Evolutionary conservation across 495 filamentous ascomycete genomes (phyloP).

Genomic region (Aspergillus affinis): DNA sequence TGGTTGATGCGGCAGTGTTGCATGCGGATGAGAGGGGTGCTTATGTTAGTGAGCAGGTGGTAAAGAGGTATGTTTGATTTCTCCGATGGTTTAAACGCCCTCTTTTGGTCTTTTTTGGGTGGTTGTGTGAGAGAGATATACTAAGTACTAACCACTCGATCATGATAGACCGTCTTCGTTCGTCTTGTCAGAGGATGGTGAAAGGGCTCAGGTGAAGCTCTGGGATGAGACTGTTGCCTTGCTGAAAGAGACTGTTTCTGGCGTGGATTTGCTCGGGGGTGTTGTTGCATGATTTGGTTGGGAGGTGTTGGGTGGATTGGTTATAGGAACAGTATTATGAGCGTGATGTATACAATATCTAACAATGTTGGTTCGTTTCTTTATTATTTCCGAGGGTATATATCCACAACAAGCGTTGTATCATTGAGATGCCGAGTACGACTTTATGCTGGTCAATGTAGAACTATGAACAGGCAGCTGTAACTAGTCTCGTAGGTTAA

Average conservation of each 20-base stretch:
- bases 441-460: too few species aligned
- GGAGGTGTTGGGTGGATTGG: too few species aligned
- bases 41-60: conserved; percentile 10
- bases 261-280: background rate
- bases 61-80: conserved; percentile 9
- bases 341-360: too few species aligned
- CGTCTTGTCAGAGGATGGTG: conserved; percentile 6
- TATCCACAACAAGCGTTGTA: too few species aligned
- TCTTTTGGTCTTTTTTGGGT: too few species aligned
- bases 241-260: background rate
- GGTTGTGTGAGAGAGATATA: background rate
- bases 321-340: too few species aligned
- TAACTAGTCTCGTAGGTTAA: too few species aligned
- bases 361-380: too few species aligned
- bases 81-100: background rate
- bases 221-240: conserved; percentile 5
- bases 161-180: conserved; percentile 8
- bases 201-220: background rate
- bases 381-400: too few species aligned
- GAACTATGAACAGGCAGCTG: too few species aligned
- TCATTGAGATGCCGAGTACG: too few species aligned
- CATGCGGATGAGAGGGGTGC: conserved; percentile 4
- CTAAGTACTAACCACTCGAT: background rate
- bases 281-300: background rate
- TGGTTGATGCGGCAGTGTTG: conserved; percentile 10